Evolutionary conservation across 345 rosid genomes (phyloP).

Genomic region (Eucalyptus fibrosa): DNA sequence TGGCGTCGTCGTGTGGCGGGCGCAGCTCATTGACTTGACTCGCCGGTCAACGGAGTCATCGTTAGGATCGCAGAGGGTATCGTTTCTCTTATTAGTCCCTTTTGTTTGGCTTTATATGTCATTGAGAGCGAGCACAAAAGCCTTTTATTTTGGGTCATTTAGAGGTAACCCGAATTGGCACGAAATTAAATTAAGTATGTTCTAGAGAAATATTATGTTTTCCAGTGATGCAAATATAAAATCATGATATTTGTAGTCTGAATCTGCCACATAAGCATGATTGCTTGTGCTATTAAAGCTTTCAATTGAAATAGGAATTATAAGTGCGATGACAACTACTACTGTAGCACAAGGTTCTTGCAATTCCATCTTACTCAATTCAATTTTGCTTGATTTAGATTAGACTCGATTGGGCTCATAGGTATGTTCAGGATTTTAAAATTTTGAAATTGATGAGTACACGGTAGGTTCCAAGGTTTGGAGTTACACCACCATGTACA

Average conservation of each 20-base stretch:
- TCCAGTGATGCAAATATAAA: rapidly evolving
- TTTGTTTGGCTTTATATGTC: too few relatives aligned
- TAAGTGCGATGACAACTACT: background rate
- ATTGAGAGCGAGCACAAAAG: too few relatives aligned
- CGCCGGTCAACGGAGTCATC: too few relatives aligned
- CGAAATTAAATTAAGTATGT: too few relatives aligned
- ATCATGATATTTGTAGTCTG: background rate
- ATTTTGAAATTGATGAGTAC: too few relatives aligned
- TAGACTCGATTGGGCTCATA: background rate
- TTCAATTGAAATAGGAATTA: background rate
- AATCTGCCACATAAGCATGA: background rate
- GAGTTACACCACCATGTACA: background rate
- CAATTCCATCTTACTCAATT: background rate
- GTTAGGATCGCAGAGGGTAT: too few relatives aligned
- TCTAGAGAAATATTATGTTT: background rate
- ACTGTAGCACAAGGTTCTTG: background rate
- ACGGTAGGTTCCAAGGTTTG: background rate
- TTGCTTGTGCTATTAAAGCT: background rate
- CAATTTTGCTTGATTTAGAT: too few relatives aligned
- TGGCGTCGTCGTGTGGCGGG: too few relatives aligned
- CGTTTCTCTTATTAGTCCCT: too few relatives aligned
- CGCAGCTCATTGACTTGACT: too few relatives aligned
- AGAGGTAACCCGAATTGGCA: background rate
- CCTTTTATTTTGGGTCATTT: too few relatives aligned
- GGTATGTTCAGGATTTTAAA: background rate